phyloP scores from a whole-genome alignment of 768 basidiomycete genomes.

The Pholiota molesta region DNA sequence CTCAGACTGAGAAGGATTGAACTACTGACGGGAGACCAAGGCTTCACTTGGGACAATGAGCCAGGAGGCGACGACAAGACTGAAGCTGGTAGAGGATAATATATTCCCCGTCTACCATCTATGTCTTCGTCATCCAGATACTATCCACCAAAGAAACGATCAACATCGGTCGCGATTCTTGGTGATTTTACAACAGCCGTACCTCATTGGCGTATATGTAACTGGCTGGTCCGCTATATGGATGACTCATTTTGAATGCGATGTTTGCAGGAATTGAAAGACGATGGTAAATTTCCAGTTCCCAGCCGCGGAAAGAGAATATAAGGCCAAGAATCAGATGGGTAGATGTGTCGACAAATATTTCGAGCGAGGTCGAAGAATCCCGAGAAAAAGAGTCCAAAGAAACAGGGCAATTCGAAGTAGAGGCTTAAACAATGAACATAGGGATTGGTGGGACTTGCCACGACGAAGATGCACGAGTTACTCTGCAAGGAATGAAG shows the following conservation, averaged over 20 bases:
- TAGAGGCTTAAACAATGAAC: not conserved
- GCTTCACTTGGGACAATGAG: not conserved
- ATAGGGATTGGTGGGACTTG: not conserved
- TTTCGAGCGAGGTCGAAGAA: not conserved
- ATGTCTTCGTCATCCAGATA: not conserved
- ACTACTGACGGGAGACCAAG: slow-evolving; percentile 2
- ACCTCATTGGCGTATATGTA: slow-evolving; percentile 38
- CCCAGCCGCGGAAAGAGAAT: not conserved
- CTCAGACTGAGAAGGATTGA: not conserved
- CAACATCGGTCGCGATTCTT: not conserved
- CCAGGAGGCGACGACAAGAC: not conserved
- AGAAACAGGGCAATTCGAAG: not conserved
- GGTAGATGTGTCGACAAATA: not conserved
- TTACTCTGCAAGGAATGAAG: not conserved
- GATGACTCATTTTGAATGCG: slow-evolving; percentile 28
- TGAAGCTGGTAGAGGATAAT: not conserved
- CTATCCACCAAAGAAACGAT: not conserved
- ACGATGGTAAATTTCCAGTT: not conserved
- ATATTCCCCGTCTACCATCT: not conserved
- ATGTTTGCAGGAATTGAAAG: not conserved
- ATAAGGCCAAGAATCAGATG: too few species aligned
- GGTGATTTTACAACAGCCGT: not conserved
- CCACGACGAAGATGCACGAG: not conserved
- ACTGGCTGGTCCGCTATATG: slow-evolving; percentile 35
- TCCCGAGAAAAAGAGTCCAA: not conserved